Conservation (phyloP, 2,329 filamentous ascomycete species). For the Fusarium sterilihyphosum region DNA sequence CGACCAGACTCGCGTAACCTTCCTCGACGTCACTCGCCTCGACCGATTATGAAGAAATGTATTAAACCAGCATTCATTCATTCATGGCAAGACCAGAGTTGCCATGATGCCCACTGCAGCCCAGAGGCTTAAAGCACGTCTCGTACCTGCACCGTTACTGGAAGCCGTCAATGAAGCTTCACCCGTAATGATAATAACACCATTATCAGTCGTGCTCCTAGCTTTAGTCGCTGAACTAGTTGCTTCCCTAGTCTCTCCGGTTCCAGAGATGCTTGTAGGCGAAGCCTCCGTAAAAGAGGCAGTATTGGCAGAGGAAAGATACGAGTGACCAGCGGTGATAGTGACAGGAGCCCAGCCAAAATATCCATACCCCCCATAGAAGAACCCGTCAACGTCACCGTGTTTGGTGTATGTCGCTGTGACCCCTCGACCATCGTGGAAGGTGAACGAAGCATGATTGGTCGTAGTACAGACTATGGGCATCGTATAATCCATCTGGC, state of each 20-base stretch:
- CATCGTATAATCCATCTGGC: not conserved
- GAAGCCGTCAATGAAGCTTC: not conserved
- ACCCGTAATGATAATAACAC: not conserved
- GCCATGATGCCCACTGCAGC: not conserved
- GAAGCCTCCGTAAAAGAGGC: not conserved
- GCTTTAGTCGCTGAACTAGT: not conserved
- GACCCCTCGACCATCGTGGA: accelerated
- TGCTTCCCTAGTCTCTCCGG: not conserved
- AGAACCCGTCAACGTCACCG: not conserved
- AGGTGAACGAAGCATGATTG: not conserved
- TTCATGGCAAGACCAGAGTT: not conserved
- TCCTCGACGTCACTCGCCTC: not conserved
- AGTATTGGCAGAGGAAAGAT: not conserved
- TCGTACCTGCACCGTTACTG: not conserved
- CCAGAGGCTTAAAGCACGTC: not conserved
- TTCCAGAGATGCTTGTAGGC: not conserved
- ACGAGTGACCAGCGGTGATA: not conserved
- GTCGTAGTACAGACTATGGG: not conserved
- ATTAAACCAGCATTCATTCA: not conserved
- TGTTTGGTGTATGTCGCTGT: not conserved
- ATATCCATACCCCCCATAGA: not conserved
- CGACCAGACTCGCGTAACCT: too few relatives aligned
- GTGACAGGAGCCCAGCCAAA: not conserved
- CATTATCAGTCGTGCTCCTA: not conserved
- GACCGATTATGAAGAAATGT: accelerated